Percentiles rank a stretch among this genome's conserved stretches.
Conservation (phyloP, 163 green algal species). For the Scenedesmus sp. region DNA sequence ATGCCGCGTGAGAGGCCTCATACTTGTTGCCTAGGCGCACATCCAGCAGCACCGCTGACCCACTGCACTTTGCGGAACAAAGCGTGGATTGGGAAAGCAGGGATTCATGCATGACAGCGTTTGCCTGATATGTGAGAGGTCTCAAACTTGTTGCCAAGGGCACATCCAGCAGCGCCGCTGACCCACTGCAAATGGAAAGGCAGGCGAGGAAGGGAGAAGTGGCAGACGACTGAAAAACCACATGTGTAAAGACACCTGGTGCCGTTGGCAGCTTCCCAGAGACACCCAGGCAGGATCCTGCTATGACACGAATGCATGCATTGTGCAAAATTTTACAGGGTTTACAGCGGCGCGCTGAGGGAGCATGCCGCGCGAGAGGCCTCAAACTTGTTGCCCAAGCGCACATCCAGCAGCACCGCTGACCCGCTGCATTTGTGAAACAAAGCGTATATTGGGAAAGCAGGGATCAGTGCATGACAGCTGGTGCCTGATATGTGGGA, state of each 20-base stretch:
- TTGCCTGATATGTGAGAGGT: too few relatives aligned
- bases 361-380: too few relatives aligned
- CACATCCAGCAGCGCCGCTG: too few relatives aligned
- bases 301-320: too few relatives aligned
- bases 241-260: not conserved
- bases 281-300: too few relatives aligned
- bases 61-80: not conserved
- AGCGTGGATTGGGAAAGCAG: too few relatives aligned
- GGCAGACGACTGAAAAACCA: not conserved
- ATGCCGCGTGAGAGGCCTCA: constrained; percentile 13
- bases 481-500: too few relatives aligned
- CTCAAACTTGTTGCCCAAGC: too few relatives aligned
- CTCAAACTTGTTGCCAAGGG: too few relatives aligned
- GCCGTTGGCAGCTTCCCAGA: too few relatives aligned
- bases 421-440: not conserved
- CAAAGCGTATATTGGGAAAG: not conserved
- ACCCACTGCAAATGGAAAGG: not conserved
- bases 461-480: too few relatives aligned
- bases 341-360: constrained; percentile 55
- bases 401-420: constrained; percentile 46
- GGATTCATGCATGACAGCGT: too few relatives aligned
- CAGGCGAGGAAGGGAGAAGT: not conserved
- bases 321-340: not conserved
- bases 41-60: constrained; percentile 61
- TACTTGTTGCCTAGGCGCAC: constrained; percentile 58